These are phyloP conservation scores for Amanita thiersii DNA, from an alignment of 768 basidiomycete genomes.

Conservation along the genomic window DNA sequence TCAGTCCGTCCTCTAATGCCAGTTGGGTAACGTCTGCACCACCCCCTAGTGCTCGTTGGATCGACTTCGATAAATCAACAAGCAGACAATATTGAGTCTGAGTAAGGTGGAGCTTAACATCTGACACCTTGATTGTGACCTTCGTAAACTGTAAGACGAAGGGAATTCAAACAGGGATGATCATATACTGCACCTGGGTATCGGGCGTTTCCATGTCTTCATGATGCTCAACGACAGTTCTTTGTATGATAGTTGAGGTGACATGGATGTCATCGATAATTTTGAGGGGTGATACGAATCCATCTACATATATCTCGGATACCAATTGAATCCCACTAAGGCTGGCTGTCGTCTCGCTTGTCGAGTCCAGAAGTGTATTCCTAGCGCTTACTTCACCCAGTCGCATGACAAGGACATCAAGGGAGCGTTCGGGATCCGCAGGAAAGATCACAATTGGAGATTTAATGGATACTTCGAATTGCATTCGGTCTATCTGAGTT, in stretches of 20 bases:
- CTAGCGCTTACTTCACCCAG: slow-evolving; percentile 84
- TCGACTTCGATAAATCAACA: slow-evolving; percentile 54
- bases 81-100: slow-evolving; percentile 76
- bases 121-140: slow-evolving; percentile 71
- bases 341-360: slow-evolving; percentile 62
- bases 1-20: slow-evolving; percentile 1
- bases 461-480: slow-evolving; percentile 84
- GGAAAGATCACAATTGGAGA: slow-evolving; percentile 92
- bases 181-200: slow-evolving; percentile 47
- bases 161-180: neutral
- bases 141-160: slow-evolving; percentile 19
- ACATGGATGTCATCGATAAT: slow-evolving; percentile 91
- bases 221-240: slow-evolving; percentile 42
- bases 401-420: slow-evolving; percentile 68
- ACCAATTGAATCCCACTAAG: slow-evolving; percentile 79
- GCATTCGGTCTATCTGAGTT: slow-evolving; percentile 90
- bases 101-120: slow-evolving; percentile 77
- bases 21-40: too few species aligned
- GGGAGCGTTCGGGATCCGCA: slow-evolving; percentile 47
- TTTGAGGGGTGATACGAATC: slow-evolving; percentile 50
- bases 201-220: slow-evolving; percentile 53
- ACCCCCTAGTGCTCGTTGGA: slow-evolving; percentile 59
- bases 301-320: slow-evolving; percentile 52
- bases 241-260: slow-evolving; percentile 59
- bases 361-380: slow-evolving; percentile 57